Conservation (phyloP, 164 flowering plant species). For the Berberis vulgaris region DNA sequence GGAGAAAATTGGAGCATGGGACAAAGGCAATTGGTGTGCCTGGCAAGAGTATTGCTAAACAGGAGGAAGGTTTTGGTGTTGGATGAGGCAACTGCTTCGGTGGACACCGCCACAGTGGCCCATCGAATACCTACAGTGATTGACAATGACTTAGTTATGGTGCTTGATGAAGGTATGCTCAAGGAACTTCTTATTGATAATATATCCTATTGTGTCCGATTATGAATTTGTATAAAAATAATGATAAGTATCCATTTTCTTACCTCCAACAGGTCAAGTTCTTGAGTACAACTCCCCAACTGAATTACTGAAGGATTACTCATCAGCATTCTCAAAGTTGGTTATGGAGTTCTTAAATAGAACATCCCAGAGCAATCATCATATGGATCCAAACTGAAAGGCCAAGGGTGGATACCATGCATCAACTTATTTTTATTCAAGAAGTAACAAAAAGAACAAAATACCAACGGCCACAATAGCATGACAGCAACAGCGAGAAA, state of each 20-base stretch:
- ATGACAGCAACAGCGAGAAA: too few relatives aligned
- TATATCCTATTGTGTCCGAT: neutral
- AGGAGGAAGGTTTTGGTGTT: slow-evolving; percentile 59
- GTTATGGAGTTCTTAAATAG: too few relatives aligned
- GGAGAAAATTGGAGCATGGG: slow-evolving; percentile 92
- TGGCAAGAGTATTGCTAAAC: slow-evolving; percentile 64
- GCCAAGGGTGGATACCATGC: too few relatives aligned
- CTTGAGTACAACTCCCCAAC: slow-evolving; percentile 63
- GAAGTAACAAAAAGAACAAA: too few relatives aligned
- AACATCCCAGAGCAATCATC: too few relatives aligned
- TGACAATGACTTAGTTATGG: slow-evolving; percentile 75
- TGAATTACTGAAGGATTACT: slow-evolving; percentile 32
- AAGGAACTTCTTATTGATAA: neutral
- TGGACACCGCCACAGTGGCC: slow-evolving; percentile 78
- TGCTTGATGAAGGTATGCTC: slow-evolving; percentile 62
- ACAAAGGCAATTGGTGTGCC: slow-evolving; percentile 76
- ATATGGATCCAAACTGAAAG: too few relatives aligned
- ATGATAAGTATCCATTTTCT: neutral
- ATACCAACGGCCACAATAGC: too few relatives aligned
- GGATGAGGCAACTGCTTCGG: slow-evolving; percentile 89
- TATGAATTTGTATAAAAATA: neutral
- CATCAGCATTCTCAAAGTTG: slow-evolving; percentile 62
- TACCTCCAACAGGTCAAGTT: slow-evolving; percentile 43
- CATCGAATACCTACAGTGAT: slow-evolving; percentile 76
- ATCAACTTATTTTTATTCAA: too few relatives aligned